Base-by-base conservation (phyloP, 192 early-diverging fungal genomes). In the Coemansia sp. region DNA sequence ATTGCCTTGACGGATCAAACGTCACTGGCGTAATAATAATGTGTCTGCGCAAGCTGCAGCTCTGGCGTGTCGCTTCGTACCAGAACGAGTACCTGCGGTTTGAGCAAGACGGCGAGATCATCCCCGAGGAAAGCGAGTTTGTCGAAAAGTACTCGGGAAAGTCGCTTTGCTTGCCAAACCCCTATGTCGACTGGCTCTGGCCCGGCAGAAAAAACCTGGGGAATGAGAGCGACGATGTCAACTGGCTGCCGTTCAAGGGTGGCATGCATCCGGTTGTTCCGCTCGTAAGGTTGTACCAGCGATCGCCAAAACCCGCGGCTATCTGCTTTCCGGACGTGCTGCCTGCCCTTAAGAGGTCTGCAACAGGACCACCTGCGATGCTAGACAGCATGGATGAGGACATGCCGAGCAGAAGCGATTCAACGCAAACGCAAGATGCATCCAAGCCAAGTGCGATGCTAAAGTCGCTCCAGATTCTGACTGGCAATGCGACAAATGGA, bases 1-100 rank as follows among this genome's bases (percentile, higher is more conserved):
- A 99, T 71, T 97, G 95, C 66, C 73, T 93, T 33, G 93, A 97
- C 69, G 95, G 95, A 11, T 87, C 91, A 3, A 85, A 90, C 61
- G 92, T 95, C 35, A 96, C 92, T 2, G 91, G 92, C 0, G 73
- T 94, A 4, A 85, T 93, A 2, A 74, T 96, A 13, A 89, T 91
- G 67, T 94, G 92, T 71, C 64, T 99, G 63, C 85, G 96, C 36
- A 95, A 93, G 64, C 71, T 99, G 48, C 93, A 96, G 83, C 85
- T 91, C 66, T 98, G 96, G 96, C 89, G 86, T 11, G 68, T 88
- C 29, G 82, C 90, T 9, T 86, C 85, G 22, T 83, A 85, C 15
- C 83, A 91, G 70, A 83, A 84, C 42, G 91, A 93, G 83, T 93
- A 90, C 41, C 43, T 88, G 53, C 76, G 91, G 75, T 91, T 78